Percentiles rank a stretch among this genome's conserved stretches.
These are phyloP conservation scores for Mucor lusitanicus DNA, from an alignment of 371 early-diverging fungal genomes.

Conservation along the genomic window DNA sequence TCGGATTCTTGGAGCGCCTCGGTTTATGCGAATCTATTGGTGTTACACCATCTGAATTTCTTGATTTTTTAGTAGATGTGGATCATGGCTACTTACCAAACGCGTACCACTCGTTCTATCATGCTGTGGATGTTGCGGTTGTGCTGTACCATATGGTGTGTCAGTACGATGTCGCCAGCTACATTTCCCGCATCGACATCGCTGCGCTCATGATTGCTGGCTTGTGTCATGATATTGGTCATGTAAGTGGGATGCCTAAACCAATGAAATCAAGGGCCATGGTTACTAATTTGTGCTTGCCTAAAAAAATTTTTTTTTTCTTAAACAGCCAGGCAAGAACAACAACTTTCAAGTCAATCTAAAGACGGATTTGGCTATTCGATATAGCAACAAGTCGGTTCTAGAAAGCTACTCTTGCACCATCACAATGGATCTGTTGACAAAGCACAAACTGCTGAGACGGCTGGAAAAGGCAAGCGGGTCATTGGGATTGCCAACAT, in stretches of 20 bases:
- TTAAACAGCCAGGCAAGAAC: conserved; percentile 90
- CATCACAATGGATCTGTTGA: conserved; percentile 67
- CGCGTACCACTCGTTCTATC: conserved; percentile 90
- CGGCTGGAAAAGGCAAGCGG: conserved; percentile 29
- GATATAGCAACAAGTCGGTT: conserved; percentile 77
- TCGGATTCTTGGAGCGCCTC: conserved; percentile 67
- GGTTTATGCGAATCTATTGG: conserved; percentile 61
- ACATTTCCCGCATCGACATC: conserved; percentile 70
- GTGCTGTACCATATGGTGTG: conserved; percentile 77
- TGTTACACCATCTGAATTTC: conserved; percentile 64
- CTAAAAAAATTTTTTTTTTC: neutral
- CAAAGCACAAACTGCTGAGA: conserved; percentile 69
- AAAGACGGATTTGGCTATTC: conserved; percentile 69
- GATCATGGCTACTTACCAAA: conserved; percentile 76
- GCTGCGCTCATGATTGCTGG: conserved; percentile 79
- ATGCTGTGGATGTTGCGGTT: conserved; percentile 85
- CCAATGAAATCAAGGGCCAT: neutral
- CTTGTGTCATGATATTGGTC: conserved; percentile 91
- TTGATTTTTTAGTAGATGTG: conserved; percentile 84
- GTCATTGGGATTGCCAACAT: conserved; percentile 36
- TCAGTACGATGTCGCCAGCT: conserved; percentile 61
- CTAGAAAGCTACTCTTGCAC: conserved; percentile 86
- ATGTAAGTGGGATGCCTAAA: conserved; percentile 62
- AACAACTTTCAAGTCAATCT: conserved; percentile 88
- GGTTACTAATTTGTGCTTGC: neutral